phyloP scores from a whole-genome alignment of 108 stramenopile genomes.

The Nitzschia sp. region DNA sequence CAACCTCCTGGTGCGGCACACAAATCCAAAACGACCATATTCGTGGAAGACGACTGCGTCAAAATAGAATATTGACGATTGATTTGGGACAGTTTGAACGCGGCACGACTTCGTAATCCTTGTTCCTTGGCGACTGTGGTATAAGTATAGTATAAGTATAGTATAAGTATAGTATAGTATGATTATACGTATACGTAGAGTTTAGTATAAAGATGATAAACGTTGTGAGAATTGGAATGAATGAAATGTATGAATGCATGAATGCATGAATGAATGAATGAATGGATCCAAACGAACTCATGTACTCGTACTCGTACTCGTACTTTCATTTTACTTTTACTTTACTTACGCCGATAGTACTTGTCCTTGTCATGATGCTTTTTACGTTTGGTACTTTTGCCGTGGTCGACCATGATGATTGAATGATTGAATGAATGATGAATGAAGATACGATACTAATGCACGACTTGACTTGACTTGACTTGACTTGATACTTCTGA shows the following conservation, averaged over 20 bases:
- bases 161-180: too few species aligned
- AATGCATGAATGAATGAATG: too few species aligned
- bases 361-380: conserved; percentile 95
- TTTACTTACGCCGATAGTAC: conserved; percentile 58
- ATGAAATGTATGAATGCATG: too few species aligned
- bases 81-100: conserved; percentile 99
- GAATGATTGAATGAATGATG: too few species aligned
- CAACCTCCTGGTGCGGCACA: conserved; percentile 99
- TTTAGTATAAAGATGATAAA: too few species aligned
- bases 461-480: too few species aligned
- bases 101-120: conserved; percentile 92
- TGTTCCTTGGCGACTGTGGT: conserved; percentile 97
- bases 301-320: neutral
- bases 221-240: too few species aligned
- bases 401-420: conserved; percentile 30
- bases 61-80: conserved; percentile 95
- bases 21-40: conserved; percentile 92
- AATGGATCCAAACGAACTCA: too few species aligned
- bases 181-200: too few species aligned
- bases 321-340: too few species aligned
- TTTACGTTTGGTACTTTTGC: conserved; percentile 66
- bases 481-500: too few species aligned
- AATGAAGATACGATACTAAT: too few species aligned
- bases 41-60: conserved; percentile 25
- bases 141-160: neutral